Evolutionary conservation across 208 protist genomes (phyloP), one percentile per base, ranked within the genome.

Genomic region (Zelonia costaricensis): DNA sequence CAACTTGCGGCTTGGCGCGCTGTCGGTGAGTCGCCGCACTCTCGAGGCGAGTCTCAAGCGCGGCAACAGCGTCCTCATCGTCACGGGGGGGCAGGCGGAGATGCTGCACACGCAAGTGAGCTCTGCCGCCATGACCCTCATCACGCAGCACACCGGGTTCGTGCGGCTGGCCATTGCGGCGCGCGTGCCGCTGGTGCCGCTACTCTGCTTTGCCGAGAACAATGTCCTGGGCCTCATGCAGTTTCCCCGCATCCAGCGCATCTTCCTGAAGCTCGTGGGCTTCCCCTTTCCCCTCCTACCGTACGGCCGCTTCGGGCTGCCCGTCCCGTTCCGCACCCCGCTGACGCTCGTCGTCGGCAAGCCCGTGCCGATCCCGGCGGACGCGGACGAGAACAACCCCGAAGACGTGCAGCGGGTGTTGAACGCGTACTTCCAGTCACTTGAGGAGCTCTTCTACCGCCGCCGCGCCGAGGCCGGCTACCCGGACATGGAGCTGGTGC

Each of bases 81-180:
- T 96, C 16, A 88, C 81, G 5, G 91, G 91, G 25, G 91, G 91
- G 13, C 91, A 96, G 70, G 81, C 91, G 1, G 91, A 96, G 78
- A 92, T 96, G 84, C 55, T 92, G 31, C 74, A 78, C 61, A 84
- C 85, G 20, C 10, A 57, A 57, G 30, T 76, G 20, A 87, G 81
- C 52, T 10, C 68, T 18, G 66, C 27, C 35, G 61, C 66, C 20
- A 80, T 94, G 75, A 80, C 65, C 10, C 56, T 94, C 36, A 76
- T 93, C 27, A 86, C 85, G 13, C 80, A 92, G 28, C 91, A 96
- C 69, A 69, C 70, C 22, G 91, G 91, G 9, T 96, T 96, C 74
- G 58, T 96, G 8, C 72, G 80, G 0, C 59, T 96, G 3, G 87
- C 88, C 0, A 66, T 96, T 49, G 25, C 59, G n/a, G 54, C 81